These are phyloP conservation scores for Wickerhamiella azyma DNA, from an alignment of 805 yeast genomes.

Conservation along the genomic window DNA sequence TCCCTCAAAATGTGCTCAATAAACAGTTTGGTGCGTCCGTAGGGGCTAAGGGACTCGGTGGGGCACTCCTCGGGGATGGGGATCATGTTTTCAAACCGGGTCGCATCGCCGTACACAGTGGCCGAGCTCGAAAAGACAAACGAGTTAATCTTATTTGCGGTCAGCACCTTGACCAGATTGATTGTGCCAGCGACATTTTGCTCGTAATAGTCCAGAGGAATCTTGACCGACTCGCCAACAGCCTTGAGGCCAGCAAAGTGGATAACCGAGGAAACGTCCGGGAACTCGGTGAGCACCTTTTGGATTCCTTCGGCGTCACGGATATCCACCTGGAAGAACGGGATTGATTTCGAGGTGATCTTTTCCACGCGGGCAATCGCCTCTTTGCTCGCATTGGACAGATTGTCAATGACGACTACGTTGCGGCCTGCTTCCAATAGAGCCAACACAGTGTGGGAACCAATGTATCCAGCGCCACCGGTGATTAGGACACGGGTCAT, in stretches of 20 bases:
- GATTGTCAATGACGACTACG: constrained; percentile 61
- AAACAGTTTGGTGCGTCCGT: constrained; percentile 56
- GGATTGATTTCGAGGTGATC: constrained; percentile 33
- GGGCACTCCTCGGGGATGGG: constrained; percentile 74
- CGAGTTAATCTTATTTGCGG: constrained; percentile 32
- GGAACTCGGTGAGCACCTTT: constrained; percentile 35
- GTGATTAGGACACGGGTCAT: constrained; percentile 40
- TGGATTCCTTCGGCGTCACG: constrained; percentile 37
- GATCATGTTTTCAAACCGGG: constrained; percentile 54
- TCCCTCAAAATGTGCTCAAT: constrained; percentile 52
- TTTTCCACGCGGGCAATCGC: constrained; percentile 50
- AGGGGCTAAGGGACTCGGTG: constrained; percentile 61
- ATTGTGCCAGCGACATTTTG: constrained; percentile 57
- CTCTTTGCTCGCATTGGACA: constrained; percentile 52
- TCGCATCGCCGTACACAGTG: constrained; percentile 73
- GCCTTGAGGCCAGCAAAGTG: constrained; percentile 80
- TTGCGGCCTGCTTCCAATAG: constrained; percentile 47
- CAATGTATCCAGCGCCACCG: constrained; percentile 82
- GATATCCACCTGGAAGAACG: constrained; percentile 47
- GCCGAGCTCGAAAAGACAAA: constrained; percentile 70
- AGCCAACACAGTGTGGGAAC: constrained; percentile 63
- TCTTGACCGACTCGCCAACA: constrained; percentile 60
- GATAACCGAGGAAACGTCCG: constrained; percentile 42
- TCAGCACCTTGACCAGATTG: constrained; percentile 41
- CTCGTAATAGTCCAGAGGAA: constrained; percentile 55